Base-by-base conservation (phyloP, 306 rosid species). In the Dicorynia guianensis region DNA sequence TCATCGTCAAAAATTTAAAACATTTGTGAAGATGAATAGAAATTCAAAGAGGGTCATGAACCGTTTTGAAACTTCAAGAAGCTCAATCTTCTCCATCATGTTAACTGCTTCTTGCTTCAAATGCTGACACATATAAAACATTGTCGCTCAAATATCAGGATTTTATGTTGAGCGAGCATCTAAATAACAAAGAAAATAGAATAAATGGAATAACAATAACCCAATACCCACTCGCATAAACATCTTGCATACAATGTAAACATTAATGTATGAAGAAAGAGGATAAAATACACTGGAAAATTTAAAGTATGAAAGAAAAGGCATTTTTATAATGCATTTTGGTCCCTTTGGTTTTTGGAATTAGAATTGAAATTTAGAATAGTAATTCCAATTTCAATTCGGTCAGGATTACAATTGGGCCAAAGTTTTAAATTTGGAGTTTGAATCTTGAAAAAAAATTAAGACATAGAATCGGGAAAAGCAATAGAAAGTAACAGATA, bases 21-120 rank as follows among this genome's bases (percentile, higher is more conserved):
- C 57, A 46, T 11, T 43, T 30, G 52, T 13, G 40, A 38, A 15
- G 8, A 46, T 44, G 17, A 68, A 53, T 36, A 25, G 44, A 58
- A 68, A 49, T 25, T 34, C 5, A 20, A 69, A 58, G 17, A 39
- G 47, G 67, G 72, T 6, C 12, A 18, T 67, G 38, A 80, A 94
- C 97, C 95, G 60, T 80, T 94, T 92, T 33, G 95, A 72, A 68
- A 71, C 83, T 83, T 94, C 98, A 63, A 91, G 96, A 54, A 63
- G 67, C 60, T 88, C 95, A 63, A 92, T 84, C 67, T 91, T 87
- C 86, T 83, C 85, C 88, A 83, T 80, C 92, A 91, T 83, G 75
- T 8, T 74, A 73, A 76, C 76, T 49, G 89, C 85, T 85, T 88
- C 94, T 75, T 87, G 83, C 82, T 85, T 85, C 86, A 88, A 55